Base-by-base conservation (phyloP, 805 yeast species). In the Ogataea dorogensis region DNA sequence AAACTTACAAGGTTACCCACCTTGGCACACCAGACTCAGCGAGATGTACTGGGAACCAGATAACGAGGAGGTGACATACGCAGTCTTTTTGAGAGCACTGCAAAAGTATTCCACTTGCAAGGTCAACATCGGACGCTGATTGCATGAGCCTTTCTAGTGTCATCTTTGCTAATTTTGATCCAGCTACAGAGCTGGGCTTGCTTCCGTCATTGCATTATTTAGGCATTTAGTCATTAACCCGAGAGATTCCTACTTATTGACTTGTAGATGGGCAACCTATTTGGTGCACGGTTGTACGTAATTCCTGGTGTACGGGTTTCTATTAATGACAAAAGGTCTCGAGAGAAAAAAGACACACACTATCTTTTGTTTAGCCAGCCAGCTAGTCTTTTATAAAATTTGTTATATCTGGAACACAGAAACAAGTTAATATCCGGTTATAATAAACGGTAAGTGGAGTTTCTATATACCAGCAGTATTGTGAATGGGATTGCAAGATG, bases 1-100 rank as follows among this genome's bases (percentile, higher is more conserved):
- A 45, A 95, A 88, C 57, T 71, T 93, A 32, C 95, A 88, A 61
- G 97, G 95, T 12, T 93, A 81, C 59, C 98, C 98, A 14, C 98
- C 98, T 18, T 93, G 98, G 98, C 98, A 91, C 56, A 77, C 87
- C 22, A 75, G 98, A 44, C 72, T 94, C 35, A 76, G 88, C 5
- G 98, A 93, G 56, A 77, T 93, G 53, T 89, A 81, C 63, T 85
- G 94, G 86, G 91, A 87, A 54, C 82, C 83, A 2, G 96, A 86
- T 58, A 88, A 88, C 59, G 78, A 72, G 41, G 78, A 73, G 37
- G 95, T 87, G 30, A 74, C 77, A 23, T 89, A 89, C 58, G 81
- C 89, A 10, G 93, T 87, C 13, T 89, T 86, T 58, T 70, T 84
- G 34, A 71, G 93, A 45, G 91, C 89, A 1, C 65, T 85, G 50